Conservation (phyloP, 139 green algal species). For the Chlorella sp. region DNA sequence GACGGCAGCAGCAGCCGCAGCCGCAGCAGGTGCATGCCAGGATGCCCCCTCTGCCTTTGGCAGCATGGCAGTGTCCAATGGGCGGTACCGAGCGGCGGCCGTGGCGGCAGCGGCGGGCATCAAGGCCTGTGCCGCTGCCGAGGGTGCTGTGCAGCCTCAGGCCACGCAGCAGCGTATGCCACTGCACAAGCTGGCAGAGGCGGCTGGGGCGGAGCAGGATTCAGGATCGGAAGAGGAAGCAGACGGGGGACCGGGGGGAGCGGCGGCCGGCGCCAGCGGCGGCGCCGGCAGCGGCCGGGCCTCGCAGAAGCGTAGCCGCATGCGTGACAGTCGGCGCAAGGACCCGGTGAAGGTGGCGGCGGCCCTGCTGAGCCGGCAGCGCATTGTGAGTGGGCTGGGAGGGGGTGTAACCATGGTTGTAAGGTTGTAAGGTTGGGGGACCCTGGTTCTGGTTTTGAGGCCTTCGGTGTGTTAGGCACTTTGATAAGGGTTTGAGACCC, state of each 20-base stretch:
- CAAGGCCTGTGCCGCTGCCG: constrained; percentile 12
- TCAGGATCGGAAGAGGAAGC: background rate
- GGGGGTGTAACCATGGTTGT: background rate
- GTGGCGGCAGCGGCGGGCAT: background rate
- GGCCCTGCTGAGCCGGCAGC: constrained; percentile 13
- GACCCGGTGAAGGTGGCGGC: constrained; percentile 32
- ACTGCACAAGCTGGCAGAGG: background rate
- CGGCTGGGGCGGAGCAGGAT: background rate
- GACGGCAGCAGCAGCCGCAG: background rate
- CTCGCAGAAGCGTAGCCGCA: background rate
- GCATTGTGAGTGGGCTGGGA: background rate
- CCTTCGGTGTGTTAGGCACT: too few relatives aligned
- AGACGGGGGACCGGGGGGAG: background rate
- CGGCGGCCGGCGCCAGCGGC: background rate
- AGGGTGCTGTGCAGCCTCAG: background rate
- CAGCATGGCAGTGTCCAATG: background rate
- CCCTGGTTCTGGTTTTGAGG: too few relatives aligned
- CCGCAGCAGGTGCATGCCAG: background rate
- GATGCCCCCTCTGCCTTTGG: background rate
- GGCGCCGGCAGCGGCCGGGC: background rate
- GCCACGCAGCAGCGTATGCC: background rate
- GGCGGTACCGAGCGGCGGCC: background rate
- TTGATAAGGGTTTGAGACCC: too few relatives aligned
- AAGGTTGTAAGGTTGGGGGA: too few relatives aligned
- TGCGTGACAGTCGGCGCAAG: background rate